Evolutionary conservation across 129 eudicot species (phyloP).

Genomic region (Saussurea involucrata): DNA sequence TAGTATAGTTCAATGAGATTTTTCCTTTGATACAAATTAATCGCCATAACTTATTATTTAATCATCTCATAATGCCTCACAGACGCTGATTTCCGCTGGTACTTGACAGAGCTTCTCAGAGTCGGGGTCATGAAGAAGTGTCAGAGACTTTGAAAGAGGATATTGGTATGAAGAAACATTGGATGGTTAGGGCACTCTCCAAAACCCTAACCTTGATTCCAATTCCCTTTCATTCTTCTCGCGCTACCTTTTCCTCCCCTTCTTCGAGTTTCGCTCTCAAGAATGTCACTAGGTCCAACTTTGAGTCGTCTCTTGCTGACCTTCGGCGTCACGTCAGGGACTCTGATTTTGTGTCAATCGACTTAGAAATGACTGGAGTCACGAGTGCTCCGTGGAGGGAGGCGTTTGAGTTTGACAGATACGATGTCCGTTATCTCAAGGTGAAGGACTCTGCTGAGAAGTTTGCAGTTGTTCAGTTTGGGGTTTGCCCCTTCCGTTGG

Average conservation of each 20-base stretch:
- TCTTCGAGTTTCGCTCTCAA: slow-evolving; percentile 52
- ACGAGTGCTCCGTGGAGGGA: slow-evolving; percentile 95
- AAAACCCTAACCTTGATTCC: slow-evolving; percentile 40
- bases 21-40: neutral
- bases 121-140: slow-evolving; percentile 12
- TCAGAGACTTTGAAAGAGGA: slow-evolving; percentile 7
- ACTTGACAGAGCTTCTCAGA: neutral
- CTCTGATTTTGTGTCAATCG: slow-evolving; percentile 80
- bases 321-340: slow-evolving; percentile 58
- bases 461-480: slow-evolving; percentile 92
- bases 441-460: slow-evolving; percentile 83
- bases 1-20: neutral
- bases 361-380: slow-evolving; percentile 91
- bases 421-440: slow-evolving; percentile 63
- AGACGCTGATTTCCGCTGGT: neutral
- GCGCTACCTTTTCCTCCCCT: slow-evolving; percentile 31
- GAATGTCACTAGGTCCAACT: slow-evolving; percentile 80
- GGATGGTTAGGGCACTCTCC: slow-evolving; percentile 39
- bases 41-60: neutral
- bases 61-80: neutral
- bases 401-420: slow-evolving; percentile 68
- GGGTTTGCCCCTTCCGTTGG: slow-evolving; percentile 95
- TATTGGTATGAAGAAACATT: slow-evolving; percentile 32
- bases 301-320: slow-evolving; percentile 51
- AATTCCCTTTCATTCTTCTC: slow-evolving; percentile 20